A percentile compares a stretch with the other conserved stretches of the same genome.
Evolutionary conservation across 805 yeast genomes (phyloP).

Genomic region (Candida andamanensis): DNA sequence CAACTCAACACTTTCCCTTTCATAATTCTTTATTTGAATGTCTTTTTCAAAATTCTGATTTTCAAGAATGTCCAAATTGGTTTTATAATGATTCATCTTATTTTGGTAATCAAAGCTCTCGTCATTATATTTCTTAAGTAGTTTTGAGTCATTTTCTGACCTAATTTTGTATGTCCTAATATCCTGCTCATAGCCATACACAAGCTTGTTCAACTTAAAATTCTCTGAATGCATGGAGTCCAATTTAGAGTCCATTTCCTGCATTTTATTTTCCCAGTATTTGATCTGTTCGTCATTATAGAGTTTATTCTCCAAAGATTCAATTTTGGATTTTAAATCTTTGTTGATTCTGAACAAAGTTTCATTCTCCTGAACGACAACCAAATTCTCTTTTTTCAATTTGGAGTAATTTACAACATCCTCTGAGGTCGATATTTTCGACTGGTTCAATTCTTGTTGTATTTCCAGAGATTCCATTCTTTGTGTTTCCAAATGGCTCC

Average conservation of each 20-base stretch:
- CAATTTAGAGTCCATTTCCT: conserved; percentile 47
- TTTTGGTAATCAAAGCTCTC: conserved; percentile 55
- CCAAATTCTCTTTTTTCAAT: conserved; percentile 47
- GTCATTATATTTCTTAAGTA: conserved; percentile 49
- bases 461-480: conserved; percentile 28
- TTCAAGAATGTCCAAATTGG: conserved; percentile 35
- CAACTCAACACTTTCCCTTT: conserved; percentile 52
- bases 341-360: conserved; percentile 52
- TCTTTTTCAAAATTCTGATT: conserved; percentile 39
- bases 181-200: conserved; percentile 46
- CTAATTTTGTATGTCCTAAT: conserved; percentile 50
- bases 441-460: conserved; percentile 30
- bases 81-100: conserved; percentile 39
- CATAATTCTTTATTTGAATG: conserved; percentile 40
- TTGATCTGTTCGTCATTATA: conserved; percentile 49
- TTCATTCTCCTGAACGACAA: conserved; percentile 62
- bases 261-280: conserved; percentile 56
- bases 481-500: conserved; percentile 30
- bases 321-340: conserved; percentile 43
- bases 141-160: conserved; percentile 45
- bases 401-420: conserved; percentile 33
- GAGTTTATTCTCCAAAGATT: conserved; percentile 43
- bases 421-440: conserved; percentile 20
- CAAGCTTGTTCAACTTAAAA: conserved; percentile 48
- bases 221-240: conserved; percentile 43